phyloP scores from a whole-genome alignment of 2,329 filamentous ascomycete species.

The Endothia cerciana region DNA sequence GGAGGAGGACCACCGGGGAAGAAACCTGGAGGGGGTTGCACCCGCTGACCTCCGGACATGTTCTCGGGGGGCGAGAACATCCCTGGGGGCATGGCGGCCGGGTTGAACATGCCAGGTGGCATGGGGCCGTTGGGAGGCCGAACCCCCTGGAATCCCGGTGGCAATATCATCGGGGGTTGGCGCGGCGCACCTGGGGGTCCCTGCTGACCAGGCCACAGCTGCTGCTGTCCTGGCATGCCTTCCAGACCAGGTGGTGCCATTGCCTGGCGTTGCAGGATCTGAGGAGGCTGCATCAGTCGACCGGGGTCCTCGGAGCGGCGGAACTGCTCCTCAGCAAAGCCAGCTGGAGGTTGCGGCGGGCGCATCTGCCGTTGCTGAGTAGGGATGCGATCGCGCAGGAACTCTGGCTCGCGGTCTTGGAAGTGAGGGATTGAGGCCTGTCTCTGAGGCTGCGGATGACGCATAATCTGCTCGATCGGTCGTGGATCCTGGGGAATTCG shows the following conservation, averaged over 20 bases:
- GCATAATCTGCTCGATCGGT: constrained; percentile 57
- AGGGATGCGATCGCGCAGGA: constrained; percentile 43
- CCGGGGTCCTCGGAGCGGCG: constrained; percentile 53
- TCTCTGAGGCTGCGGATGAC: constrained; percentile 56
- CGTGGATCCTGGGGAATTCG: constrained; percentile 54
- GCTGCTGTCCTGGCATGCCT: constrained; percentile 55
- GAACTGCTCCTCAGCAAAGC: constrained; percentile 59
- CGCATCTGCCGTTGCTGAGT: constrained; percentile 45
- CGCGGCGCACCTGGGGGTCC: constrained; percentile 41
- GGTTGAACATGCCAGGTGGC: constrained; percentile 58
- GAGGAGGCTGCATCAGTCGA: constrained; percentile 59
- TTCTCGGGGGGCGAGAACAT: constrained; percentile 54
- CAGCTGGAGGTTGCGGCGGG: constrained; percentile 49
- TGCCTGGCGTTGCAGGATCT: constrained; percentile 60
- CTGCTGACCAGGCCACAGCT: constrained; percentile 55
- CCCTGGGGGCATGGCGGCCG: constrained; percentile 61
- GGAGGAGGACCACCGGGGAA: constrained; percentile 50
- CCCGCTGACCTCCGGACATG: constrained; percentile 48
- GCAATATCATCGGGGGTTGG: constrained; percentile 57
- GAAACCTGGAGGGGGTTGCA: constrained; percentile 62
- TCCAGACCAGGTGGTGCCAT: constrained; percentile 58
- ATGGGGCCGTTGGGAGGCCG: constrained; percentile 52
- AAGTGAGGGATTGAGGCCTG: constrained; percentile 51
- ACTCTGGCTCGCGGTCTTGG: constrained; percentile 55
- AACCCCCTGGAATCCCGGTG: constrained; percentile 53